These are phyloP conservation scores for Dactylis glomerata DNA, from an alignment of 176 grass and related monocot species.

Conservation along the genomic window DNA sequence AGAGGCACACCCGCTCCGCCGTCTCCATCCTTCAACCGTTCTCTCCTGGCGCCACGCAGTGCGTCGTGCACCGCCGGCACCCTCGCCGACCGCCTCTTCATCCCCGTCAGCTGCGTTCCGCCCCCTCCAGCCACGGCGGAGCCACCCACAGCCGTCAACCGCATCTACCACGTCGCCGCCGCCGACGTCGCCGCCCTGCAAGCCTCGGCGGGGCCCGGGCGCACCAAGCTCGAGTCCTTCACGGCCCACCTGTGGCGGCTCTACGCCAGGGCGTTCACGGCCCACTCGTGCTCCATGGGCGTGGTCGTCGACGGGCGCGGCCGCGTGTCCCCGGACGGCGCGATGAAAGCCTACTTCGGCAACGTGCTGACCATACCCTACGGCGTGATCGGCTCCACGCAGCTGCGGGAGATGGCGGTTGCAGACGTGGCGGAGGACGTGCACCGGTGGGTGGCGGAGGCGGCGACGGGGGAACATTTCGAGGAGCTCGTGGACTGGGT, in stretches of 20 bases:
- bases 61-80: slow-evolving; percentile 22
- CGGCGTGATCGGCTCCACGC: slow-evolving; percentile 7
- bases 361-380: slow-evolving; percentile 59
- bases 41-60: slow-evolving; percentile 42
- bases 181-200: slow-evolving; percentile 44
- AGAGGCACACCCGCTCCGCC: background rate
- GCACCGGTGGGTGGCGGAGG: slow-evolving; percentile 46
- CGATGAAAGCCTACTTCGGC: slow-evolving; percentile 58
- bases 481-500: slow-evolving; percentile 57
- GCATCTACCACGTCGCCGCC: slow-evolving; percentile 49
- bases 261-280: slow-evolving; percentile 34
- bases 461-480: slow-evolving; percentile 52
- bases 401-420: slow-evolving; percentile 34
- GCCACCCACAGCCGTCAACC: slow-evolving; percentile 21
- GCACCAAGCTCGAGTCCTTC: slow-evolving; percentile 63
- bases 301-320: slow-evolving; percentile 56
- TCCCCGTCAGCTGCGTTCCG: slow-evolving; percentile 24
- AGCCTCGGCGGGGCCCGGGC: slow-evolving; percentile 8
- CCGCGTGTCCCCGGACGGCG: slow-evolving; percentile 26
- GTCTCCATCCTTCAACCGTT: slow-evolving; percentile 45
- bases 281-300: slow-evolving; percentile 45
- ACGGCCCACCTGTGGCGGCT: slow-evolving; percentile 63
- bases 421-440: slow-evolving; percentile 51
- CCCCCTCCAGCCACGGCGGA: background rate
- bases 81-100: slow-evolving; percentile 35